Evolutionary conservation across 1,284 basidiomycete species (phyloP), one percentile per base, ranked within the genome.

Genomic region (Leccinum angustisporum): DNA sequence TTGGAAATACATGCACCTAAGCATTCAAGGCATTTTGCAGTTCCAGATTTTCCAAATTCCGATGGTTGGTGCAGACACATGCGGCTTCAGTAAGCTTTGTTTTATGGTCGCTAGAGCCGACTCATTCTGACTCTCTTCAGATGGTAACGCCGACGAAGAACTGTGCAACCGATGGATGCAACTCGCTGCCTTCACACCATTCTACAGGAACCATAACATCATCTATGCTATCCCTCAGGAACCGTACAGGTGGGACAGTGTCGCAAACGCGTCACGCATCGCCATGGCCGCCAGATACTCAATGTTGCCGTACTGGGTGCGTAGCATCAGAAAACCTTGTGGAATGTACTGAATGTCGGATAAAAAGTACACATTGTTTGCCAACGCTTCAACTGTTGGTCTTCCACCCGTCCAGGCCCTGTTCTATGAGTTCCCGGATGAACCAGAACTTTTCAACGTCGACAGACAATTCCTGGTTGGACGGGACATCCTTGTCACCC

Each of bases 121-220:
- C 57, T 48, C 60, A 30, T 64, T 65, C 52, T 59, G 59, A 53
- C 34, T 9, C 21, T 10, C 40, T 54, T 65, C 65, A 85, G 85
- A 81, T 64, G 83, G 80, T 0, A 92, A 94, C 72, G 86, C 87
- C 0, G 84, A 91, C 67, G 92, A 94, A 72, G 89, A 92, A 71
- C 80, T 94, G 7, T 91, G 90, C 73, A 88, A 87, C 63, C 83
- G 92, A 18, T 94, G 91, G 92, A 91, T 90, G 87, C 84, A 87
- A 70, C 79, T 93, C 11, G 81, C 87, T 2, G 90, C 91, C 0
- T 90, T 91, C 70, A 80, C 81, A 21, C 88, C 88, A 2, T 90
- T 90, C 75, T 90, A 83, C 66, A 78, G 87, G 43, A 90, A 90
- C 67, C 89, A 91, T 68, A 91, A 91, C 63, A 73, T 78, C 43